Percentiles rank a stretch among this genome's conserved stretches.
Evolutionary conservation across 345 rosid species (phyloP).

Genomic region (Isatis tinctoria): DNA sequence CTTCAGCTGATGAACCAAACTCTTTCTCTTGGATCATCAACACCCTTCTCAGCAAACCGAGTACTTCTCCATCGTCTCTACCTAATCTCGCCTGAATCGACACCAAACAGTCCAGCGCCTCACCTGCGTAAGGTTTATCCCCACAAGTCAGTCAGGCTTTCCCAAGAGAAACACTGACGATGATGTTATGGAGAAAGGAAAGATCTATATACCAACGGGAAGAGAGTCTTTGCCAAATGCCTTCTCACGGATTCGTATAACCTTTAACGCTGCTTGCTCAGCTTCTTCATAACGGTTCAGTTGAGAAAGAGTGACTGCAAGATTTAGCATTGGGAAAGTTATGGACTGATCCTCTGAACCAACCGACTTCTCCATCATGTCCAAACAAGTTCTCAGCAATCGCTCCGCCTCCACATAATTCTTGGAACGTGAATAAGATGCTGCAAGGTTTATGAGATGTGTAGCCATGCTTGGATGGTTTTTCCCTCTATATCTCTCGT

Average conservation of each 20-base stretch:
- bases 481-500: slow-evolving; percentile 64
- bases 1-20: slow-evolving; percentile 63
- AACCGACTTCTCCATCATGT: slow-evolving; percentile 43
- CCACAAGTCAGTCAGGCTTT: not conserved
- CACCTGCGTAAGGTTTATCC: slow-evolving; percentile 43
- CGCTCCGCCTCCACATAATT: slow-evolving; percentile 72
- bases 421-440: slow-evolving; percentile 64
- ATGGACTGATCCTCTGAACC: slow-evolving; percentile 68
- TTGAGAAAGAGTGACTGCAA: slow-evolving; percentile 71
- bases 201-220: slow-evolving; percentile 60
- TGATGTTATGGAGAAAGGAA: not conserved
- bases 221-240: slow-evolving; percentile 78
- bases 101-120: slow-evolving; percentile 78
- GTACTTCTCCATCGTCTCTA: slow-evolving; percentile 40
- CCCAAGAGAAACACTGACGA: not conserved
- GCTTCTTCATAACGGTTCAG: slow-evolving; percentile 72
- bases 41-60: slow-evolving; percentile 55
- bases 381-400: slow-evolving; percentile 65
- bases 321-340: slow-evolving; percentile 72
- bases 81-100: slow-evolving; percentile 59
- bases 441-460: slow-evolving; percentile 77
- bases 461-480: slow-evolving; percentile 63
- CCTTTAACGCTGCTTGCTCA: slow-evolving; percentile 55
- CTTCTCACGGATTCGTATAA: slow-evolving; percentile 56
- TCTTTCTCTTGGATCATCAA: slow-evolving; percentile 71